Evolutionary conservation across 2,329 filamentous ascomycete species (phyloP).

Genomic region (Phialocephala subalpina): DNA sequence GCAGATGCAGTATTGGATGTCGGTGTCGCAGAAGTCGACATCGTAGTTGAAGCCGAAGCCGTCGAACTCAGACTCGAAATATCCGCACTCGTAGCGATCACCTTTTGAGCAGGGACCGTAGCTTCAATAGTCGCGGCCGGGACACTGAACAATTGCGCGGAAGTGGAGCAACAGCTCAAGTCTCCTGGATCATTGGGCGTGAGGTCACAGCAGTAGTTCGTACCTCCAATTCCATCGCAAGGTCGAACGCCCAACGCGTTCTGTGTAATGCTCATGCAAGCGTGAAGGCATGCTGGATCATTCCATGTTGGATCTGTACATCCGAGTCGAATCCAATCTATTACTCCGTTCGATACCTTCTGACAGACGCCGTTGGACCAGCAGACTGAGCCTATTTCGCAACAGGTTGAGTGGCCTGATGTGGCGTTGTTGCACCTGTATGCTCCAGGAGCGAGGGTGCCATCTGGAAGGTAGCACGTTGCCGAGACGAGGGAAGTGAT

Average conservation of each 20-base stretch:
- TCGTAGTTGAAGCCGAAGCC: background rate
- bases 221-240: background rate
- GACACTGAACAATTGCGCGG: background rate
- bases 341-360: background rate
- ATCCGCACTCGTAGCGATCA: background rate
- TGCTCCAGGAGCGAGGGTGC: background rate
- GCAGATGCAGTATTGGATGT: background rate
- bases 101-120: background rate
- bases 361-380: constrained; percentile 11
- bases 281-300: constrained; percentile 3
- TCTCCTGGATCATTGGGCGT: background rate
- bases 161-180: background rate
- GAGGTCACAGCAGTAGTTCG: constrained; percentile 4
- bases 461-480: background rate
- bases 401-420: background rate
- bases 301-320: constrained; percentile 5
- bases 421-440: constrained; percentile 8
- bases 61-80: background rate
- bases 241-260: background rate
- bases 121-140: background rate
- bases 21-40: background rate
- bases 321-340: constrained; percentile 2
- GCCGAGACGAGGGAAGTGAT: background rate
- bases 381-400: constrained; percentile 7
- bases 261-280: background rate